These are phyloP conservation scores for Trichoderma atroviride DNA, from an alignment of 2,329 filamentous ascomycete species.

Conservation along the genomic window DNA sequence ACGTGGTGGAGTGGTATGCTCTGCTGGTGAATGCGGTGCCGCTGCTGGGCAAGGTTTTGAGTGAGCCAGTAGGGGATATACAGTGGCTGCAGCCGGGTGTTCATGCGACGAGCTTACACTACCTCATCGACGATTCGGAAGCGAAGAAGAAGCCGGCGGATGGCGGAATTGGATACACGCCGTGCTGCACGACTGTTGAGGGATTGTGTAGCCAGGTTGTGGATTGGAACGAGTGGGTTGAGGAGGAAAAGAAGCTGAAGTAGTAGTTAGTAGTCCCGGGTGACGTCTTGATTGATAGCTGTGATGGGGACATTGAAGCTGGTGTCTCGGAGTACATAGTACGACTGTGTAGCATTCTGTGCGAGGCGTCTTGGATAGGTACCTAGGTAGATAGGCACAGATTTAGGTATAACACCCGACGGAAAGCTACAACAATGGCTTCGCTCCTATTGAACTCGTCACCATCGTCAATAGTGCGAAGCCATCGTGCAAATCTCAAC, in stretches of 20 bases:
- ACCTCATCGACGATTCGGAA: constrained; percentile 42
- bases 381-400: not conserved
- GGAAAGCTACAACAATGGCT: too few relatives aligned
- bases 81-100: constrained; percentile 46
- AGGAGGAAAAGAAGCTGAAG: not conserved
- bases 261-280: not conserved
- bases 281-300: not conserved
- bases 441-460: not conserved
- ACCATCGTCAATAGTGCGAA: not conserved
- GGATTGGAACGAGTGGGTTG: constrained; percentile 43
- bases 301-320: too few relatives aligned
- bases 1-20: constrained; percentile 35
- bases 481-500: not conserved
- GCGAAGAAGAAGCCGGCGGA: constrained; percentile 43
- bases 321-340: too few relatives aligned
- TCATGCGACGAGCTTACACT: constrained; percentile 42
- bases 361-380: not conserved
- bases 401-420: not conserved
- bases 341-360: not conserved
- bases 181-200: constrained; percentile 44
- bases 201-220: constrained; percentile 45
- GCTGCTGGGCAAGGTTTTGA: constrained; percentile 34
- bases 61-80: constrained; percentile 41
- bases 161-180: constrained; percentile 48
- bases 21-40: constrained; percentile 29